Percentiles rank a stretch among this genome's conserved stretches.
Conservation (phyloP, 2,329 filamentous ascomycete species). For the Acephala macrosclerotiorum region DNA sequence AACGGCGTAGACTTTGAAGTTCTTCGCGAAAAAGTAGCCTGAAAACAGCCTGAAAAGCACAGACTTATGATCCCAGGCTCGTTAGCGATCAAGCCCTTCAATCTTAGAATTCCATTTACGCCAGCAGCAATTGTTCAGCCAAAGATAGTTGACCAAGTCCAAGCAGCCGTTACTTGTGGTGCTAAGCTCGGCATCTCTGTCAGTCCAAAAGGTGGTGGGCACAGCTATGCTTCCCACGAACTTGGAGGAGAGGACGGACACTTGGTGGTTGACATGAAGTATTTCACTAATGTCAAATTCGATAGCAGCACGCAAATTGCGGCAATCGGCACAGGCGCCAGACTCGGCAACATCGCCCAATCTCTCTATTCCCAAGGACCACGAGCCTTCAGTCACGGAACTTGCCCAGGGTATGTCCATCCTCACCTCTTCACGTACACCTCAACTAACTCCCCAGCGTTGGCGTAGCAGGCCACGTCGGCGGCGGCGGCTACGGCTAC, state of each 20-base stretch:
- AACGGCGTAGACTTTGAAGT: too few relatives aligned
- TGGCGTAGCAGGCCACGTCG: slow-evolving; percentile 30
- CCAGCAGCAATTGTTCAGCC: slow-evolving; percentile 19
- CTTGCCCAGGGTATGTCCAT: slow-evolving; percentile 47
- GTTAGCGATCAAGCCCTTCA: slow-evolving; percentile 34
- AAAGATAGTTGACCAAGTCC: slow-evolving; percentile 42
- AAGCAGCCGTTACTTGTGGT: slow-evolving; percentile 56
- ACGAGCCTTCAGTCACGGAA: slow-evolving; percentile 51
- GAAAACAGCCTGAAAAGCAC: too few relatives aligned
- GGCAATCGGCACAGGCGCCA: slow-evolving; percentile 49
- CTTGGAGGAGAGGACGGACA: slow-evolving; percentile 58
- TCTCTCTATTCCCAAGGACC: slow-evolving; percentile 46
- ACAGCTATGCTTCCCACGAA: slow-evolving; percentile 57
- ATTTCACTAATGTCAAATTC: slow-evolving; percentile 61
- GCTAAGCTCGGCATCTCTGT: slow-evolving; percentile 51
- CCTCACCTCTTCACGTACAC: neutral
- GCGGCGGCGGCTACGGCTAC: slow-evolving; percentile 32
- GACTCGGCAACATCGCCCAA: slow-evolving; percentile 52
- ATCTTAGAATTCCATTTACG: slow-evolving; percentile 32
- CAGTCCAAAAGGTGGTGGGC: slow-evolving; percentile 59
- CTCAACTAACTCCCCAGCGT: slow-evolving; percentile 18
- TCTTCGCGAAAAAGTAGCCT: too few relatives aligned
- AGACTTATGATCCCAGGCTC: too few relatives aligned
- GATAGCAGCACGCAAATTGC: slow-evolving; percentile 44
- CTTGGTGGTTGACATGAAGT: slow-evolving; percentile 61